A percentile compares a stretch with the other conserved stretches of the same genome.
phyloP scores from a whole-genome alignment of 305 asterid genomes.

The Fraxinus latifolia region DNA sequence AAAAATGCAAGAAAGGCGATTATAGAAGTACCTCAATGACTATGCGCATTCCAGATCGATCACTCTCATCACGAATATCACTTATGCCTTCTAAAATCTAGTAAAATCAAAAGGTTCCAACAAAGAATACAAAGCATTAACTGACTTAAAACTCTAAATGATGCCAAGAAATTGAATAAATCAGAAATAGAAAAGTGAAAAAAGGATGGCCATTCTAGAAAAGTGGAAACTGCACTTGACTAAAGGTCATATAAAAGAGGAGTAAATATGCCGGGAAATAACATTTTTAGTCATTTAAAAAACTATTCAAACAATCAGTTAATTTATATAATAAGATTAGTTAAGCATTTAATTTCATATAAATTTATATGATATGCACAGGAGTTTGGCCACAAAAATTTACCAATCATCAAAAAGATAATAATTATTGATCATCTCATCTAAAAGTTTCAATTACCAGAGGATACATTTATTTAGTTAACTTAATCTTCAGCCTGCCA shows the following conservation, averaged over 20 bases:
- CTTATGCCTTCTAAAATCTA: conserved; percentile 92
- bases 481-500: background rate
- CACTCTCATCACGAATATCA: conserved; percentile 99
- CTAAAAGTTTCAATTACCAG: background rate
- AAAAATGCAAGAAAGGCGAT: conserved; percentile 16
- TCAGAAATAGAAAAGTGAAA: background rate
- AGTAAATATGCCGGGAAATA: background rate
- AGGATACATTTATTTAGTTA: background rate
- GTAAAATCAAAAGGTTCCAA: conserved; percentile 25
- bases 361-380: background rate
- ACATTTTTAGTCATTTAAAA: background rate
- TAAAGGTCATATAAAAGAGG: background rate
- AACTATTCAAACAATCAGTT: background rate
- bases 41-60: conserved; percentile 92
- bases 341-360: background rate
- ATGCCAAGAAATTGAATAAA: conserved; percentile 16
- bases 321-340: background rate
- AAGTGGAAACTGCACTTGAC: conserved; percentile 2
- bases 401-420: background rate
- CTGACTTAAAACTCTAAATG: conserved; percentile 7
- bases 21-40: conserved; percentile 79
- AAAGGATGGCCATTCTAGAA: conserved; percentile 11
- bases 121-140: background rate
- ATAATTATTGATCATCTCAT: background rate
- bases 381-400: background rate